A percentile compares a stretch with the other conserved stretches of the same genome.
Conservation (phyloP, 768 basidiomycete genomes). For the Psilocybe tampanensis region DNA sequence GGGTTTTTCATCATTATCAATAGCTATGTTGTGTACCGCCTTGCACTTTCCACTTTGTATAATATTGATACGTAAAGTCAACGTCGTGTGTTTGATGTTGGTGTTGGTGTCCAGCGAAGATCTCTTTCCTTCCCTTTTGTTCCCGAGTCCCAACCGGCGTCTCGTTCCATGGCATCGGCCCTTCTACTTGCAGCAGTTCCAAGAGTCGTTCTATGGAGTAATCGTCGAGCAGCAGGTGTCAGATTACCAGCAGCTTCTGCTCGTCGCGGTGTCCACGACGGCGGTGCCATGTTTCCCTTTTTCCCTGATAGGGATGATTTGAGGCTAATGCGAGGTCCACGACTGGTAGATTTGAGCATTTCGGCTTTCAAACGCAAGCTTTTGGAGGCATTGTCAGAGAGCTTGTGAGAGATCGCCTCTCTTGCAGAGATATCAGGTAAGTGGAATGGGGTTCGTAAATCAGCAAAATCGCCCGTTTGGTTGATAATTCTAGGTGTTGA, state of each 20-base stretch:
- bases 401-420: slow-evolving; percentile 78
- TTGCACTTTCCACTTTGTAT: background rate
- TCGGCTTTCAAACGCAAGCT: slow-evolving; percentile 79
- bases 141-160: slow-evolving; percentile 56
- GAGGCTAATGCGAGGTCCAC: slow-evolving; percentile 35
- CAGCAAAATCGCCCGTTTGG: slow-evolving; percentile 36
- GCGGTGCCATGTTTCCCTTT: slow-evolving; percentile 76
- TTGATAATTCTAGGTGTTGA: slow-evolving; percentile 86
- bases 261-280: slow-evolving; percentile 76
- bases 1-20: background rate
- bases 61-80: slow-evolving; percentile 13
- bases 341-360: slow-evolving; percentile 49
- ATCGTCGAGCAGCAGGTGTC: slow-evolving; percentile 82
- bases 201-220: slow-evolving; percentile 75
- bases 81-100: slow-evolving; percentile 39
- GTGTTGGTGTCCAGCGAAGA: slow-evolving; percentile 82
- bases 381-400: slow-evolving; percentile 82
- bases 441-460: slow-evolving; percentile 72
- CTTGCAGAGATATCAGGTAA: slow-evolving; percentile 77
- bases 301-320: slow-evolving; percentile 26
- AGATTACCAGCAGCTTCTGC: slow-evolving; percentile 72
- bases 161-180: slow-evolving; percentile 66
- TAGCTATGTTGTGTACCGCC: background rate
- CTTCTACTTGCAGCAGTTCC: slow-evolving; percentile 63
- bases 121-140: slow-evolving; percentile 57